These are phyloP conservation scores for Erodium texanum DNA, from an alignment of 441 rosid species.

Conservation along the genomic window DNA sequence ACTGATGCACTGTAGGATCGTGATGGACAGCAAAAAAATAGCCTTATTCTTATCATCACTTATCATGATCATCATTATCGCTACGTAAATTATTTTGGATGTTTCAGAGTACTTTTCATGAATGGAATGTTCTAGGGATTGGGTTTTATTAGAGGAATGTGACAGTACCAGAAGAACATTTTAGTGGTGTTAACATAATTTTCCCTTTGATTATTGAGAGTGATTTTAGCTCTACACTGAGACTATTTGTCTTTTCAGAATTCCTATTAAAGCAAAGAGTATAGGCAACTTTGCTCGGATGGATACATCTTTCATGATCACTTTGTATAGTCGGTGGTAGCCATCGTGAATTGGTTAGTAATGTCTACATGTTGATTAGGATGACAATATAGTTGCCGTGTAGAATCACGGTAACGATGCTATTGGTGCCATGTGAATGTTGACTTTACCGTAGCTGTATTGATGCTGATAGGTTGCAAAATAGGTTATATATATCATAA, in stretches of 20 bases:
- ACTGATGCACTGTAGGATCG: background rate
- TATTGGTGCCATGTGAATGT: background rate
- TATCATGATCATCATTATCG: background rate
- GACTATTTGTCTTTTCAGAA: background rate
- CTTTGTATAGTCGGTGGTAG: background rate
- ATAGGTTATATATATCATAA: background rate
- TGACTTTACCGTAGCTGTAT: background rate
- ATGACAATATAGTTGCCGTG: constrained; percentile 1
- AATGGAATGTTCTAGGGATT: background rate
- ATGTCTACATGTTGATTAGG: constrained; percentile 1
- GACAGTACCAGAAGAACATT: background rate
- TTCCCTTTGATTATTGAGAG: background rate
- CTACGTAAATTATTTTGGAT: background rate
- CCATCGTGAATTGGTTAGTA: background rate
- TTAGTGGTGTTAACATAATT: background rate
- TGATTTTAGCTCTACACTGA: background rate
- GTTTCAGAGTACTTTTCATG: background rate
- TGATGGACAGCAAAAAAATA: background rate
- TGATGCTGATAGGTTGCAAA: background rate
- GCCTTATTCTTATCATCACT: background rate
- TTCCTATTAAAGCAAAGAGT: background rate
- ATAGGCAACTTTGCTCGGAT: background rate
- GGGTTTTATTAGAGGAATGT: background rate
- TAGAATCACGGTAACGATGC: background rate
- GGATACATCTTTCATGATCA: background rate